Evolutionary conservation across 2,329 filamentous ascomycete species (phyloP), one percentile per base, ranked within the genome.

Genomic region (Fusarium albosuccineum): DNA sequence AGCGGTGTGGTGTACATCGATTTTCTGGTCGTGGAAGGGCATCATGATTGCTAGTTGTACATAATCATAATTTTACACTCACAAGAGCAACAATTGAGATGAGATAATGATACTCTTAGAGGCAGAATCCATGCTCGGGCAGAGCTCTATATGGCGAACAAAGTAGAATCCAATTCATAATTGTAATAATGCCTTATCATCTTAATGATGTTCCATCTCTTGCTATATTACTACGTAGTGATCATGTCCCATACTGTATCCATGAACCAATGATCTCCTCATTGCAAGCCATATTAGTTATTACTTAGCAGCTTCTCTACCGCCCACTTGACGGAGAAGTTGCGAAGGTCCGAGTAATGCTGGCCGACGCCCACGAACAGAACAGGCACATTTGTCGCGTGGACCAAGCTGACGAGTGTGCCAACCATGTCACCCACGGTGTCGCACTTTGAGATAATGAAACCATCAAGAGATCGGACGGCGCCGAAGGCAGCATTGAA

Each of bases 351-450:
- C 40, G 86, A 89, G 74, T 91, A 91, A 73, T 91, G 88, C 78
- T 91, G 89, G 11, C 89, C 89, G 29, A 91, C 88, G 59, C 87
- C 96, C 70, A 99, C 86, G 76, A 99, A 99, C 10, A 98, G 86
- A 17, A 99, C 94, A 0, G 97, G 97, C 45, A 99, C 97, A 29
- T 95, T 93, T 4, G 97, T 99, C 4, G 96, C 95, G 81, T 98
- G 95, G 39, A 99, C 95, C 84, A 99, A 95, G 77, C 93, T 97
- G 66, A 99, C 96, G 67, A 99, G 83, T 3, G 95, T 97, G 71
- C 87, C 94, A 42, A 97, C 94, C 94, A 98, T 98, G 81, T 97
- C 95, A n/a, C 96, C 97, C 37, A 99, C 97, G 0, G 96, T 99
- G 81, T 99, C 96, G 78, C 96, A 98, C 81, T 99, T 99, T 63